These are phyloP conservation scores for Elsinoe batatas DNA, from an alignment of 2,329 filamentous ascomycete species.

Conservation along the genomic window DNA sequence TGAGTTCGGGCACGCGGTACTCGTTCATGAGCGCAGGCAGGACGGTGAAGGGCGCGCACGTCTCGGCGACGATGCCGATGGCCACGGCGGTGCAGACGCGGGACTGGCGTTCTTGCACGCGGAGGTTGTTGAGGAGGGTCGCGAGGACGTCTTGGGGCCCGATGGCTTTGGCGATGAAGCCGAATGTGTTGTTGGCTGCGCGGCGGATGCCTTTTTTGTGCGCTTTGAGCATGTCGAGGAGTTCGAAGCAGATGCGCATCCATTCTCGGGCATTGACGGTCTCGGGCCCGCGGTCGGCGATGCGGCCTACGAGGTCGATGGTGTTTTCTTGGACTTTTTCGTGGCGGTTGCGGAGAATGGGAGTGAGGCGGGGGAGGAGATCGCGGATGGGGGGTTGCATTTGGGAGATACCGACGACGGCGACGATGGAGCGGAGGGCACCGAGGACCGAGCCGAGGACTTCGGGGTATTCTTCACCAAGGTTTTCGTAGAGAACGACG, in stretches of 20 bases:
- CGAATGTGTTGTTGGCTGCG: conserved; percentile 98
- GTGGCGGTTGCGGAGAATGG: conserved; percentile 96
- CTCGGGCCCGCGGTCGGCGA: conserved; percentile 92
- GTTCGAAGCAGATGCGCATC: conserved; percentile 99
- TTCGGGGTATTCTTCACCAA: conserved; percentile 97
- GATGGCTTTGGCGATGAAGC: conserved; percentile 98
- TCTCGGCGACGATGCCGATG: conserved; percentile 97
- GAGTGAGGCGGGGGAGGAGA: conserved; percentile 83
- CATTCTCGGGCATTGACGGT: conserved; percentile 95
- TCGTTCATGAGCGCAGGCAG: conserved; percentile 99
- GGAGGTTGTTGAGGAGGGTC: conserved; percentile 88
- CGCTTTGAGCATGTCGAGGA: conserved; percentile 97
- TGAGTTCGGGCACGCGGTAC: conserved; percentile 94
- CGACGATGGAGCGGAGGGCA: conserved; percentile 89
- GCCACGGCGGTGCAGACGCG: conserved; percentile 97
- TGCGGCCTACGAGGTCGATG: conserved; percentile 94
- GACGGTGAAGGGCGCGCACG: conserved; percentile 94
- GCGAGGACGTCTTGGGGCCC: conserved; percentile 95
- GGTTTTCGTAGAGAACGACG: conserved; percentile 90
- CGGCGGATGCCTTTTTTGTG: conserved; percentile 99
- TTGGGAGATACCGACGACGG: conserved; percentile 91
- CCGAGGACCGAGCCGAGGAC: conserved; percentile 94
- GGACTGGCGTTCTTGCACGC: conserved; percentile 94
- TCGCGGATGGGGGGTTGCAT: conserved; percentile 99
- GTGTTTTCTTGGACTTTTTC: conserved; percentile 99